These are phyloP conservation scores for Fimicolochytrium jonesii DNA, from an alignment of 192 early-diverging fungal genomes.

Conservation along the genomic window DNA sequence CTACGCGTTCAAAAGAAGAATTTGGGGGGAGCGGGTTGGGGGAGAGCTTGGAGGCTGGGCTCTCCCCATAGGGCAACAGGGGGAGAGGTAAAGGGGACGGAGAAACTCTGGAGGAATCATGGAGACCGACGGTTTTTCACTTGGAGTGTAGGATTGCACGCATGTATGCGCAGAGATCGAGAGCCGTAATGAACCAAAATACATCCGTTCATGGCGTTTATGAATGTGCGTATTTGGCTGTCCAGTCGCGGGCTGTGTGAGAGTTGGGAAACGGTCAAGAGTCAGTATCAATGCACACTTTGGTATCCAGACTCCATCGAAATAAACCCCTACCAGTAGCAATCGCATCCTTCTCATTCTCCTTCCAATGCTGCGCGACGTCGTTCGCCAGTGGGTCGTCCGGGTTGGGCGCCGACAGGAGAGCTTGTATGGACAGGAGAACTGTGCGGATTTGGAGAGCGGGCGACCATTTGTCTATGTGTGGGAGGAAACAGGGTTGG, in stretches of 20 bases:
- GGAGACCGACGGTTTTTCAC: no score
- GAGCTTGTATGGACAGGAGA: conserved; percentile 92
- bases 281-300: not conserved
- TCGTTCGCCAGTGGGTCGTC: conserved; percentile 98
- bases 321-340: conserved; percentile 52
- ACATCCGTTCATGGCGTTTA: not conserved
- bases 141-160: no score
- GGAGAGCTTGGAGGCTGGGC: no score
- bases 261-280: no score
- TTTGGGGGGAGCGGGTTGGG: no score
- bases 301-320: not conserved
- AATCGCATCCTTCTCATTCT: conserved; percentile 90
- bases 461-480: conserved; percentile 95
- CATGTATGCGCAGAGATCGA: no score
- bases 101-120: no score
- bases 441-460: conserved; percentile 98
- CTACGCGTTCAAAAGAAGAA: no score
- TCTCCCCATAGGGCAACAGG: no score
- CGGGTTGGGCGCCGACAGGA: conserved; percentile 95
- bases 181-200: no score
- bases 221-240: conserved; percentile 19
- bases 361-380: conserved; percentile 99
- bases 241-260: conserved; percentile 30
- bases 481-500: not conserved
- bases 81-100: no score